A percentile compares a stretch with the other conserved stretches of the same genome.
phyloP scores from a whole-genome alignment of 2,329 filamentous ascomycete genomes.

The Esteya vermicola region DNA sequence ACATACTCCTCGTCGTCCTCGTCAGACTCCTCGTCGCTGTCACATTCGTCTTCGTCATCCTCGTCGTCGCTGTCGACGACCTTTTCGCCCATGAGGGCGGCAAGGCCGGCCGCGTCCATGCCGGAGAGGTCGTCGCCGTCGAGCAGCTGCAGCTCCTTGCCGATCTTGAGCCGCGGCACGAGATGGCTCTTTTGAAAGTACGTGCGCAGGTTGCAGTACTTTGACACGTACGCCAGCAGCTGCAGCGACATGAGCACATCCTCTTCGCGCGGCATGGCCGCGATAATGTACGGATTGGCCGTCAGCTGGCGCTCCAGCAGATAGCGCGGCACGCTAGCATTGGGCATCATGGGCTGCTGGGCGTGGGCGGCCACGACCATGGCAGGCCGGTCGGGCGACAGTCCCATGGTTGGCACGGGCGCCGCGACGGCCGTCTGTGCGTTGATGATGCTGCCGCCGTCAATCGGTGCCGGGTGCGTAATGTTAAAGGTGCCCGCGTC shows the following conservation, averaged over 20 bases:
- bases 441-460: slow-evolving; percentile 74
- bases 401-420: slow-evolving; percentile 32
- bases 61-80: slow-evolving; percentile 1
- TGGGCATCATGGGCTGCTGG: slow-evolving; percentile 60
- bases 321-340: slow-evolving; percentile 63
- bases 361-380: slow-evolving; percentile 55
- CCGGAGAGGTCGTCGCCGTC: slow-evolving; percentile 47
- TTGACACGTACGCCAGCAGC: slow-evolving; percentile 91
- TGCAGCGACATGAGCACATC: slow-evolving; percentile 97
- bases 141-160: slow-evolving; percentile 65
- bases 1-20: slow-evolving; percentile 52
- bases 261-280: slow-evolving; percentile 90
- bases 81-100: slow-evolving; percentile 2
- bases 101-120: slow-evolving; percentile 18
- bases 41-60: background rate
- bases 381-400: slow-evolving; percentile 60
- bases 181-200: slow-evolving; percentile 95
- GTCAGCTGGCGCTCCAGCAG: slow-evolving; percentile 59
- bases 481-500: slow-evolving; percentile 90
- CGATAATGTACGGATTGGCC: slow-evolving; percentile 60
- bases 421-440: slow-evolving; percentile 43
- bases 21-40: background rate
- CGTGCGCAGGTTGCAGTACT: slow-evolving; percentile 89
- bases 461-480: slow-evolving; percentile 68
- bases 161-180: slow-evolving; percentile 82